These are phyloP conservation scores for Penicillium verrucosum DNA, from an alignment of 2,329 filamentous ascomycete species.

Conservation along the genomic window DNA sequence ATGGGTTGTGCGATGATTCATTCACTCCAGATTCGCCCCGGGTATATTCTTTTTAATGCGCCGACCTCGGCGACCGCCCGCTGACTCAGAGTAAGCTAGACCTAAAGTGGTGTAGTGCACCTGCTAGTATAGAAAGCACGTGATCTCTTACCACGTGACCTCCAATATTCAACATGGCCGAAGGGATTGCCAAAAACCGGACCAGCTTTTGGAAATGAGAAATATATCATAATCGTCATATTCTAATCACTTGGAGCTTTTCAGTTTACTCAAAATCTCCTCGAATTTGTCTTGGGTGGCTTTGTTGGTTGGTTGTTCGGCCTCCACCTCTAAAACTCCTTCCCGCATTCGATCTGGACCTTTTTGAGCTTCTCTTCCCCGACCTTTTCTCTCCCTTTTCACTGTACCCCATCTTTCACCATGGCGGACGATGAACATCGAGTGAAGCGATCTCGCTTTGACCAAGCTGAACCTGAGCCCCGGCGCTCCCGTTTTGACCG, in stretches of 20 bases:
- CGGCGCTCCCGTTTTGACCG: conserved; percentile 84
- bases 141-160: conserved; percentile 2
- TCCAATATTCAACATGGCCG: not conserved
- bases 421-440: conserved; percentile 79
- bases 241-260: not conserved
- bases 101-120: not conserved
- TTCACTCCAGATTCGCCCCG: conserved; percentile 24
- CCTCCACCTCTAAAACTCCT: conserved; percentile 21
- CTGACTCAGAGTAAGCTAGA: conserved; percentile 30
- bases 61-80: conserved; percentile 35
- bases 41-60: conserved; percentile 27
- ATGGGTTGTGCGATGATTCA: conserved; percentile 26
- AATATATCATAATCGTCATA: not conserved
- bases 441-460: conserved; percentile 86
- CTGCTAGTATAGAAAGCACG: conserved; percentile 1
- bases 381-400: not conserved
- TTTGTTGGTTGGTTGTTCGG: conserved; percentile 14
- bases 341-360: conserved; percentile 12
- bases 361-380: conserved; percentile 8
- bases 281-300: not conserved
- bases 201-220: not conserved
- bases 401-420: conserved; percentile 4
- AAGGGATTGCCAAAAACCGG: not conserved
- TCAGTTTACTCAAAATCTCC: not conserved
- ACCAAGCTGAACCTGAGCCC: conserved; percentile 81